Base-by-base conservation (phyloP, 768 basidiomycete species). In the Podaxis rugospora region DNA sequence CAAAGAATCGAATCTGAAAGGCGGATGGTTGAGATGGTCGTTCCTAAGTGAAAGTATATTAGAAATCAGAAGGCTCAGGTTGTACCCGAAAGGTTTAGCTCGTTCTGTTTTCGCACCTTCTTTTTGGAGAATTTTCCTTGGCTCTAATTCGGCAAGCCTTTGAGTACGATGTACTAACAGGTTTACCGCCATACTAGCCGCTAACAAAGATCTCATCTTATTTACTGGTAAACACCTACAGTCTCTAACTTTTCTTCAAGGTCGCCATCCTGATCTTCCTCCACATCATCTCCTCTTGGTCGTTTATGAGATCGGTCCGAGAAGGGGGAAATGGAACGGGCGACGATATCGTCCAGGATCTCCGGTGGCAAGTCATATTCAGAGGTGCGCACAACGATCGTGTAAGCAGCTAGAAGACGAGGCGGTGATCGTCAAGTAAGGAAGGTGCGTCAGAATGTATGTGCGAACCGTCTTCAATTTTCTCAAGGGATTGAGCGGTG, bases 391-490 rank as follows among this genome's bases (percentile, higher is more conserved):
- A 93, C 80, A 40, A 81, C 79, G 53, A 92, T 82, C 4, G 90
- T 84, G 67, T 92, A 93, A 49, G 83, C 84, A 50, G 87, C 91
- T 92, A 63, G 6, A 50, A 55, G 44, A 11, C 2, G 37, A 63
- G 5, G 13, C 16, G 49, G 55, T 51, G 57, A 66, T 39, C 67
- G 60, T 23, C 16, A 40, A 51, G 50, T 42, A 51, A 23, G 28
- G 23, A 25, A 59, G 25, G 36, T 27, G 35, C 23, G 25, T 23
- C 35, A 61, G 23, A 36, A 46, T 21, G 62, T 1, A 10, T 10
- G 37, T 49, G 70, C 79, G 59, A 64, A 96, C 95, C 93, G 67
- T 89, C 84, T 80, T 99, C 96, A 54, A 98, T 95, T 74, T 98
- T 99, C 68, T 87, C 84, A 6, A 99, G 79, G n/a, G 93, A 96